phyloP scores from a whole-genome alignment of 768 basidiomycete genomes.

The Lenzites betulinus region DNA sequence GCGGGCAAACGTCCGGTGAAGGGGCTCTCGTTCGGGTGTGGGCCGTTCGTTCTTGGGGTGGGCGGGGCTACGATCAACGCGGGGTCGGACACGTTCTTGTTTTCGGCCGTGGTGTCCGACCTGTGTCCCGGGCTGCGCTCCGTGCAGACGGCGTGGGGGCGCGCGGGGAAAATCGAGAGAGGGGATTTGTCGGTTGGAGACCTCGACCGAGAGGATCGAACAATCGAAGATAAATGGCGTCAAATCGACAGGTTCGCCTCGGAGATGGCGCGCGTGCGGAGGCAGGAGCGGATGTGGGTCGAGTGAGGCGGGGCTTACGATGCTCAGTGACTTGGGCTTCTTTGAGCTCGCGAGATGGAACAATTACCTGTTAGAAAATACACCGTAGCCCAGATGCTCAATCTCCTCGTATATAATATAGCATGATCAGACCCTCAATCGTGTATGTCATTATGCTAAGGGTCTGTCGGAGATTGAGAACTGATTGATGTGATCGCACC shows the following conservation, averaged over 20 bases:
- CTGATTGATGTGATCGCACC: too few species aligned
- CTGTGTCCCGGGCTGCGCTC: slow-evolving; percentile 7
- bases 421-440: too few species aligned
- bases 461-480: too few species aligned
- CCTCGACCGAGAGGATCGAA: too few species aligned
- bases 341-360: too few species aligned
- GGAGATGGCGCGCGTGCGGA: not conserved
- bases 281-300: not conserved
- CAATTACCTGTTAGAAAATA: too few species aligned
- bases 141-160: slow-evolving; percentile 11
- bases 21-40: not conserved
- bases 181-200: too few species aligned
- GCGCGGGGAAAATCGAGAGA: not conserved
- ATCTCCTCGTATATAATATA: too few species aligned
- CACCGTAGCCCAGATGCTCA: too few species aligned
- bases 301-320: too few species aligned
- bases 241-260: not conserved
- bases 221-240: not conserved
- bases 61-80: slow-evolving; percentile 1
- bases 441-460: too few species aligned
- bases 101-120: slow-evolving; percentile 18
- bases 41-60: not conserved
- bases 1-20: slow-evolving; percentile 1
- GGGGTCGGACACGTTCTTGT: not conserved
- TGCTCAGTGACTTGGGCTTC: too few species aligned